These are phyloP conservation scores for Nitzschia sp. DNA, from an alignment of 108 stramenopile genomes.

Conservation along the genomic window DNA sequence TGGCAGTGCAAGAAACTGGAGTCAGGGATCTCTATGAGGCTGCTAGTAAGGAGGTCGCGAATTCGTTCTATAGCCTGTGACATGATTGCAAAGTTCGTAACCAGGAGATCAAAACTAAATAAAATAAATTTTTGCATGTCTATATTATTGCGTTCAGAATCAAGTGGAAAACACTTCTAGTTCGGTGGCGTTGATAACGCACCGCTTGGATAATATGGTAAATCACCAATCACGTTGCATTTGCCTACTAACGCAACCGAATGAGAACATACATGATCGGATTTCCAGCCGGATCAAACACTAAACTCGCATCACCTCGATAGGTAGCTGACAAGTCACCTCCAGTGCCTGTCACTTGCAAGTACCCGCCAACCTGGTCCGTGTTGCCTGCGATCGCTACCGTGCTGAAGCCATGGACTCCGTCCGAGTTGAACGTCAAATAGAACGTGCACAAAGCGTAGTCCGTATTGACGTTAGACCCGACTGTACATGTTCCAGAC, in stretches of 20 bases:
- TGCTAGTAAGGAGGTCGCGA: too few species aligned
- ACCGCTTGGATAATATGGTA: too few species aligned
- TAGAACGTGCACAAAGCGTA: constrained; percentile 25
- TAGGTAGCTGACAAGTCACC: constrained; percentile 1
- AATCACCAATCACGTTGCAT: too few species aligned
- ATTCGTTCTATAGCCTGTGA: too few species aligned
- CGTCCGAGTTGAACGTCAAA: constrained; percentile 21
- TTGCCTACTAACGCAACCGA: too few species aligned
- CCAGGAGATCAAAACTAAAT: too few species aligned
- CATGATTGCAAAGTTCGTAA: too few species aligned
- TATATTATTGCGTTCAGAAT: too few species aligned
- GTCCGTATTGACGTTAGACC: constrained; percentile 16
- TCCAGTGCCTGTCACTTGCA: constrained; percentile 30
- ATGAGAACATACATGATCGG: constrained; percentile 30
- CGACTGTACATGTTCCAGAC: constrained; percentile 9
- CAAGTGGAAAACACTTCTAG: too few species aligned
- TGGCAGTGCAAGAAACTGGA: neutral
- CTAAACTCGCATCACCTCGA: constrained; percentile 13
- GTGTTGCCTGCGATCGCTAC: constrained; percentile 17
- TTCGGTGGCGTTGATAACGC: too few species aligned
- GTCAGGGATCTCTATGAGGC: neutral
- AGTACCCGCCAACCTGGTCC: constrained; percentile 23
- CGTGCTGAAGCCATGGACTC: constrained; percentile 11
- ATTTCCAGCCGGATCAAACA: constrained; percentile 31
- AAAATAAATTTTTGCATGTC: too few species aligned